These are phyloP conservation scores for Aspergillus diversus DNA, from an alignment of 495 filamentous ascomycete genomes.

Conservation along the genomic window DNA sequence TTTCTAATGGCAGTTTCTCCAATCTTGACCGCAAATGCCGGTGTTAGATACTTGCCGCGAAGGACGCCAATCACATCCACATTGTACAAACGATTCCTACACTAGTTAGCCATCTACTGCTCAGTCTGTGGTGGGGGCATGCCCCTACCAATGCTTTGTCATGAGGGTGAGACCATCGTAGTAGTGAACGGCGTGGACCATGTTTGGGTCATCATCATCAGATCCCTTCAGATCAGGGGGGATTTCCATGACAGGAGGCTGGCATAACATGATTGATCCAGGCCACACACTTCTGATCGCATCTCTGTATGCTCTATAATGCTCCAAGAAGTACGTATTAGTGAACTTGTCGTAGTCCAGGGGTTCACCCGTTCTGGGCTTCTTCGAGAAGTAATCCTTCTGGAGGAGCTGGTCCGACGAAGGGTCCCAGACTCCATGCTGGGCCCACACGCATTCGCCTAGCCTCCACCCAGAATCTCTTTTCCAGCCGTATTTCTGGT, in stretches of 20 bases:
- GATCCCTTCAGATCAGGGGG: conserved; percentile 89
- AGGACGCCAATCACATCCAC: conserved; percentile 93
- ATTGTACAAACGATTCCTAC: conserved; percentile 89
- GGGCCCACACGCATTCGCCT: conserved; percentile 94
- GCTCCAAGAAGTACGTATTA: conserved; percentile 84
- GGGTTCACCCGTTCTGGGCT: conserved; percentile 67
- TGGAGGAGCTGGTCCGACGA: conserved; percentile 72
- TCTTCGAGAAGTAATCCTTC: conserved; percentile 86
- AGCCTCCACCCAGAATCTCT: conserved; percentile 87
- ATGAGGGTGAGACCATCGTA: conserved; percentile 96
- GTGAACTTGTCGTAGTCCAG: conserved; percentile 85
- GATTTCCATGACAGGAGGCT: conserved; percentile 89
- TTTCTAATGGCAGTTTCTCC: conserved; percentile 96
- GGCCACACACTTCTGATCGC: conserved; percentile 76
- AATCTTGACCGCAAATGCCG: conserved; percentile 87
- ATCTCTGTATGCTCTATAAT: conserved; percentile 76
- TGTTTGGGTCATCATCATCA: conserved; percentile 80
- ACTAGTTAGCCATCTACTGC: conserved; percentile 15
- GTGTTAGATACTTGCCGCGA: conserved; percentile 82
- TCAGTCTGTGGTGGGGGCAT: background rate
- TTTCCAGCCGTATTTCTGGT: conserved; percentile 86
- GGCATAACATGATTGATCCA: conserved; percentile 84
- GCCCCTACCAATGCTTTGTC: conserved; percentile 87
- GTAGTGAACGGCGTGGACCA: conserved; percentile 93
- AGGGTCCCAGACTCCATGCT: conserved; percentile 95